Conservation (phyloP, 306 rosid genomes). For the Neltuma alba region DNA sequence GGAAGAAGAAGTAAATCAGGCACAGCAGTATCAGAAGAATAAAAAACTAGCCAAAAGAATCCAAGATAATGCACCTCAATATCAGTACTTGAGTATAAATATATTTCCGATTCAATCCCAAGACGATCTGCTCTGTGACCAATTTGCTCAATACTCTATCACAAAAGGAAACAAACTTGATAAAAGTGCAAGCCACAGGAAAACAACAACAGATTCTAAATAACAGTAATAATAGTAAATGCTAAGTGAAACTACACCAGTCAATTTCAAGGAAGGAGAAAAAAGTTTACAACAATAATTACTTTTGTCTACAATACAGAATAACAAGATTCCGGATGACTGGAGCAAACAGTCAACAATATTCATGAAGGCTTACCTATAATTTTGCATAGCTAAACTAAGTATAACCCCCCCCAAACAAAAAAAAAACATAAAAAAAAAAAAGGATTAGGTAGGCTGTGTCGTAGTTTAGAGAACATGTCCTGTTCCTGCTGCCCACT, state of each 20-base stretch:
- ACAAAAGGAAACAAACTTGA: constrained; percentile 38
- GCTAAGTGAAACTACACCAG: constrained; percentile 22
- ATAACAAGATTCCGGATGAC: not conserved
- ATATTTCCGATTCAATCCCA: constrained; percentile 64
- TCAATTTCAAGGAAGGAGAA: constrained; percentile 8
- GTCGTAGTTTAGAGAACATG: not conserved
- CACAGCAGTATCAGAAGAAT: not conserved
- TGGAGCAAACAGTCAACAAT: not conserved
- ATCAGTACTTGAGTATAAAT: constrained; percentile 90
- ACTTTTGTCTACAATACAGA: constrained; percentile 7
- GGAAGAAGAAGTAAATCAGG: constrained; percentile 11
- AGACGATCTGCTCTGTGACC: constrained; percentile 90
- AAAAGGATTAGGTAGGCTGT: too few relatives aligned
- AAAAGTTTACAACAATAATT: constrained; percentile 24
- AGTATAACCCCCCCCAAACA: not conserved
- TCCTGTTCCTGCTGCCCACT: not conserved
- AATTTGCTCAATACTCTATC: constrained; percentile 90
- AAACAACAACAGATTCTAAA: constrained; percentile 2
- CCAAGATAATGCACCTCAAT: constrained; percentile 67
- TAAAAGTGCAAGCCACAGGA: not conserved
- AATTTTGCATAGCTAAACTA: not conserved
- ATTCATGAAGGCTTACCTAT: not conserved
- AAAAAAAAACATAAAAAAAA: too few relatives aligned
- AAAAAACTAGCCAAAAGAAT: constrained; percentile 19
- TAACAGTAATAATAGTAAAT: not conserved